These are phyloP conservation scores for Lentinula lateritia DNA, from an alignment of 768 basidiomycete species.

Conservation along the genomic window DNA sequence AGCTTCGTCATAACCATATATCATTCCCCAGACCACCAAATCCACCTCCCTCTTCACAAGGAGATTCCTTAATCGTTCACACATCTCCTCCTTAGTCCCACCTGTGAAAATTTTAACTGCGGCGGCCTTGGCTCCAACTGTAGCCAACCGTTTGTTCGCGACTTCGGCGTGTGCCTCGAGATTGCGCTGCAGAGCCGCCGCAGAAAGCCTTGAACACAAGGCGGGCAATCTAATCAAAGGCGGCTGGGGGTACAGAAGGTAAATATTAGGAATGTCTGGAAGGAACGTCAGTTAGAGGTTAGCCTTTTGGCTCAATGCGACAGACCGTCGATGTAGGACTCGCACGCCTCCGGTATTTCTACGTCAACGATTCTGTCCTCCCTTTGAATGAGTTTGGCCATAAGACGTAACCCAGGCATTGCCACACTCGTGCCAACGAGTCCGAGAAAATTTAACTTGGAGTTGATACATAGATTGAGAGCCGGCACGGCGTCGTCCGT, in stretches of 20 bases:
- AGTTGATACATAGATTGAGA: constrained; percentile 33
- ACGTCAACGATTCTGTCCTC: constrained; percentile 40
- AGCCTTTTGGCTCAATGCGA: neutral
- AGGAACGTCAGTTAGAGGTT: neutral
- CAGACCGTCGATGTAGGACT: constrained; percentile 50
- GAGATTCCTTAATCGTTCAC: constrained; percentile 37
- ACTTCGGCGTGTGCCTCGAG: constrained; percentile 46
- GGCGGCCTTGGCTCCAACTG: constrained; percentile 5
- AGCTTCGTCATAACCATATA: constrained; percentile 17
- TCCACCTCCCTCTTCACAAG: constrained; percentile 45
- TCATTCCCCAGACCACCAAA: constrained; percentile 42
- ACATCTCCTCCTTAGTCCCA: constrained; percentile 47
- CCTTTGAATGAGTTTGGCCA: constrained; percentile 31
- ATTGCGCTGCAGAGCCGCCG: constrained; percentile 47
- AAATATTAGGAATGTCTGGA: constrained; percentile 41
- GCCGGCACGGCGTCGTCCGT: constrained; percentile 54
- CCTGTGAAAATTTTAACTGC: constrained; percentile 39
- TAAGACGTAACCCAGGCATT: constrained; percentile 53
- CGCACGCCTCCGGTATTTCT: constrained; percentile 49
- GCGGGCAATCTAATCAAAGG: constrained; percentile 45
- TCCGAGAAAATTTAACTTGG: constrained; percentile 42
- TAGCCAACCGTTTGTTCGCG: neutral
- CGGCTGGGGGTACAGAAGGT: constrained; percentile 39
- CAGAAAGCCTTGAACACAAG: constrained; percentile 36
- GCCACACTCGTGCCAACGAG: constrained; percentile 48